phyloP scores from a whole-genome alignment of 305 asterid species.

The Solanum hybrid region DNA sequence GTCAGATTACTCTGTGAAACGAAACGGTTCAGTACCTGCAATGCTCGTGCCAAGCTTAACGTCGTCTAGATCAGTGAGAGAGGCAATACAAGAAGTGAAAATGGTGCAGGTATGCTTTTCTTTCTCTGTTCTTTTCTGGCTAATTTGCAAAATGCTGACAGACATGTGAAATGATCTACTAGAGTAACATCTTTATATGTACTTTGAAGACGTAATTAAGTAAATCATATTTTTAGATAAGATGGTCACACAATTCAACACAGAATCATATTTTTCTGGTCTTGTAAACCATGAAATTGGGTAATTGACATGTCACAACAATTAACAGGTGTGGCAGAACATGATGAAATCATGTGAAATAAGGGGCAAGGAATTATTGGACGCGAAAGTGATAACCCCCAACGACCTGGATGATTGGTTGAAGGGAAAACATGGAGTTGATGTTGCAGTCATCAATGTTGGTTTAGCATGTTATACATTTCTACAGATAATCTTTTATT shows the following conservation, averaged over 20 bases:
- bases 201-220: neutral
- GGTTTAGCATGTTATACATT: constrained; percentile 76
- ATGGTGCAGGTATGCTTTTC: constrained; percentile 75
- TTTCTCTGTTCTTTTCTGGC: neutral
- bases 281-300: neutral
- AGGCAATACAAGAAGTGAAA: constrained; percentile 78
- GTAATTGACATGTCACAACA: neutral
- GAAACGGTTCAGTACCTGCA: constrained; percentile 36
- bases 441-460: constrained; percentile 36
- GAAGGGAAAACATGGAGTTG: constrained; percentile 49
- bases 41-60: constrained; percentile 55
- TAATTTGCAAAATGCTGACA: neutral
- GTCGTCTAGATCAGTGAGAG: constrained; percentile 79
- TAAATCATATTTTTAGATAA: neutral
- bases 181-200: neutral
- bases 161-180: neutral
- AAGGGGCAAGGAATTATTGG: constrained; percentile 58
- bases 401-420: constrained; percentile 72
- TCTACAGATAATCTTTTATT: constrained; percentile 44
- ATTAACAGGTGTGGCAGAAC: constrained; percentile 72
- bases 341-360: constrained; percentile 51
- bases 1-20: constrained; percentile 43
- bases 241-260: neutral
- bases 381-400: constrained; percentile 37
- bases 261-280: neutral